Conservation (phyloP, 1,284 basidiomycete genomes). For the Microbotryum intermedium region DNA sequence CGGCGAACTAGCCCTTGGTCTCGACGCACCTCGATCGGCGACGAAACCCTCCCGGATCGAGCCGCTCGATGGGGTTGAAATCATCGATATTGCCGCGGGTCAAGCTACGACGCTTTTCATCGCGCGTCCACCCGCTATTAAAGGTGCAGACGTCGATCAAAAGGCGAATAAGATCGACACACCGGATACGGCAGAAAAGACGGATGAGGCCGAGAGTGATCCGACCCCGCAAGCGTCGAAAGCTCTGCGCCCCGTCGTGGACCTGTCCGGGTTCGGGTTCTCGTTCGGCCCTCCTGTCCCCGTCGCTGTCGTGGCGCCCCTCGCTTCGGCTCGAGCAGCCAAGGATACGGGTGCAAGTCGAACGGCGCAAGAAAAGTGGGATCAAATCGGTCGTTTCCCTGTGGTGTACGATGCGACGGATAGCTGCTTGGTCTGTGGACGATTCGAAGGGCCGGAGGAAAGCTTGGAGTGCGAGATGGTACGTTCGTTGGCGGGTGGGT, state of each 20-base stretch:
- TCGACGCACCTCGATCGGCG: conserved; percentile 47
- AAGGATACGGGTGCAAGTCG: conserved; percentile 9
- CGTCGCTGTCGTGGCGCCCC: neutral
- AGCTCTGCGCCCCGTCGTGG: conserved; percentile 5
- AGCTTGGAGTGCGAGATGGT: conserved; percentile 81
- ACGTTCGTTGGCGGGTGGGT: conserved; percentile 26
- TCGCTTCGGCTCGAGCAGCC: neutral
- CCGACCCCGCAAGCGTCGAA: no score
- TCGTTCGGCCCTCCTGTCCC: conserved; percentile 8
- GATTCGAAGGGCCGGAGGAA: conserved; percentile 58
- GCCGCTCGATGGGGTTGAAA: conserved; percentile 62
- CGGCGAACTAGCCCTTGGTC: conserved; percentile 24
- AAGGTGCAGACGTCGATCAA: conserved; percentile 10
- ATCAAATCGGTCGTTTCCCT: conserved; percentile 64
- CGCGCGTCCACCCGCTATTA: conserved; percentile 36
- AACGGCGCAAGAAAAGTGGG: conserved; percentile 17
- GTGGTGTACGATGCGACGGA: conserved; percentile 59
- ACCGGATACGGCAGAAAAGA: neutral
- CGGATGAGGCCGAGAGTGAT: neutral
- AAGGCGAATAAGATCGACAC: neutral
- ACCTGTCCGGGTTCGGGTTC: conserved; percentile 29
- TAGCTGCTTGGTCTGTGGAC: conserved; percentile 61
- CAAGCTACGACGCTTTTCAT: conserved; percentile 79
- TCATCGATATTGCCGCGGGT: conserved; percentile 70
- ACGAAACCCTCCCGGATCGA: conserved; percentile 70